phyloP scores from a whole-genome alignment of 2,329 filamentous ascomycete species.

The Ophiostoma ulmi region DNA sequence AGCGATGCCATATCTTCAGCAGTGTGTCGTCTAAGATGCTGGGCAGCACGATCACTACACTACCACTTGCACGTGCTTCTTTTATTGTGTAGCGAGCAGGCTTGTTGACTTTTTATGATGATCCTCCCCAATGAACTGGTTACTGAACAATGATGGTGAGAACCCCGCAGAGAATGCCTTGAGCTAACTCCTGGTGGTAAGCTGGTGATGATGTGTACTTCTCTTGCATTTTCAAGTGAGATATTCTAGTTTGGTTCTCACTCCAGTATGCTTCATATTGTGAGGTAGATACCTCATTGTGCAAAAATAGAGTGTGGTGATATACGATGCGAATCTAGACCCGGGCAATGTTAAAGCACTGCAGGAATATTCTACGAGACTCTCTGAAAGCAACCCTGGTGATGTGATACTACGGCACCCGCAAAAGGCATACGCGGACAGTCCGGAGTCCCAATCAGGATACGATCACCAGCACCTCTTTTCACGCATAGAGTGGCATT shows the following conservation, averaged over 20 bases:
- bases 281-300: background rate
- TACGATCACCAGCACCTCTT: conserved; percentile 15
- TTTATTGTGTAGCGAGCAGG: too few relatives aligned
- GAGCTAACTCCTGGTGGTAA: background rate
- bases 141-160: too few relatives aligned
- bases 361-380: background rate
- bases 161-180: conserved; percentile 7
- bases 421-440: conserved; percentile 14
- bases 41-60: too few relatives aligned
- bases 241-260: background rate
- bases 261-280: background rate
- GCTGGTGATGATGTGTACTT: background rate
- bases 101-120: too few relatives aligned
- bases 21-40: too few relatives aligned
- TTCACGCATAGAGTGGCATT: background rate
- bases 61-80: too few relatives aligned
- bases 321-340: too few relatives aligned
- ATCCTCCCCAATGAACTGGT: too few relatives aligned
- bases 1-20: too few relatives aligned
- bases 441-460: conserved; percentile 15
- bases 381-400: background rate
- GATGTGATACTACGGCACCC: background rate
- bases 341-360: background rate
- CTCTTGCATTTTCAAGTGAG: background rate
- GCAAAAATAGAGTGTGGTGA: background rate